A percentile compares a stretch with the other conserved stretches of the same genome.
Evolutionary conservation across 495 filamentous ascomycete genomes (phyloP).

Genomic region (Parmelia sp.): DNA sequence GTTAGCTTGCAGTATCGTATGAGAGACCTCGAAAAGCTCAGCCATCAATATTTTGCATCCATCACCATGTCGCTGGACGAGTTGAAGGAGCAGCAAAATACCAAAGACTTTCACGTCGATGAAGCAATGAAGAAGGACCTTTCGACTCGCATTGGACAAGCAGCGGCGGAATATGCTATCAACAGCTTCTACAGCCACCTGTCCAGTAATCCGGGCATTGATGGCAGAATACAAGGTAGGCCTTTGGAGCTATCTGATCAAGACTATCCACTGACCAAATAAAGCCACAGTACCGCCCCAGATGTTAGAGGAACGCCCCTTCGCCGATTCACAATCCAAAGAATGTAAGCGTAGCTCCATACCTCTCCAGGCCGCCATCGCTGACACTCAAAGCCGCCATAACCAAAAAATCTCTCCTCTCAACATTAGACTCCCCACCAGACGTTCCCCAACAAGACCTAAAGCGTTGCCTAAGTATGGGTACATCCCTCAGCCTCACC

Average conservation of each 20-base stretch:
- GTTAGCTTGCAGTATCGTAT: not conserved
- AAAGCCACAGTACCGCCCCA: not conserved
- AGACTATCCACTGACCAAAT: not conserved
- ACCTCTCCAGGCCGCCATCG: not conserved
- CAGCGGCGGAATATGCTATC: not conserved
- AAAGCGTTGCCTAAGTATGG: not conserved
- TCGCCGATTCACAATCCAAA: not conserved
- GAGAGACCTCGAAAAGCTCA: not conserved
- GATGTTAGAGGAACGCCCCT: not conserved
- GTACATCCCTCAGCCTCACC: not conserved
- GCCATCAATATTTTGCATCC: not conserved
- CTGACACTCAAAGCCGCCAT: not conserved
- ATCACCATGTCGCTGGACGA: not conserved
- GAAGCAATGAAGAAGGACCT: not conserved
- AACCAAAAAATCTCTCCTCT: not conserved
- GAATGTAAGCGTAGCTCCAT: not conserved
- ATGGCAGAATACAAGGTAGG: constrained; percentile 1
- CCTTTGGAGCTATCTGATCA: not conserved
- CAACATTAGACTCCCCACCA: not conserved
- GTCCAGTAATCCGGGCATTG: constrained; percentile 1
- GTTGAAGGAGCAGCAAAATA: not conserved
- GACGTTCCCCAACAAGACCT: constrained; percentile 2
- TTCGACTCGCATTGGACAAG: not conserved
- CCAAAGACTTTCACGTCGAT: not conserved
- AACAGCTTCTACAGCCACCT: constrained; percentile 4